These are phyloP conservation scores for Aspergillus caelatus DNA, from an alignment of 2,329 filamentous ascomycete species.

Conservation along the genomic window DNA sequence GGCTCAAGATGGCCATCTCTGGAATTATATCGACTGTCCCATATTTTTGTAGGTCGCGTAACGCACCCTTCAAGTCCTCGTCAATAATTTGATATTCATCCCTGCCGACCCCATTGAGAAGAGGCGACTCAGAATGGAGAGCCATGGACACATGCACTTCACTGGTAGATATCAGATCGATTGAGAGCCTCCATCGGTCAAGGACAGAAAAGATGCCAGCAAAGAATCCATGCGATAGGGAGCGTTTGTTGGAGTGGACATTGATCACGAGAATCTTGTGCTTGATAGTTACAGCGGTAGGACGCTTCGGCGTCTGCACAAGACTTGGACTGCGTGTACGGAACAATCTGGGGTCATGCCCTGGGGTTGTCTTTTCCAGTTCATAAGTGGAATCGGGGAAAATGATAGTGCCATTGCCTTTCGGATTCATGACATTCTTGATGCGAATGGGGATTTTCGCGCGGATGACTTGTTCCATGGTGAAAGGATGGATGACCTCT, in stretches of 20 bases:
- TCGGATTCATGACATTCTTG: conserved; percentile 71
- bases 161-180: conserved; percentile 93
- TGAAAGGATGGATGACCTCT: conserved; percentile 97
- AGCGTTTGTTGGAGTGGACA: conserved; percentile 95
- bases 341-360: conserved; percentile 61
- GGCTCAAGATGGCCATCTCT: conserved; percentile 91
- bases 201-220: conserved; percentile 91
- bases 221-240: conserved; percentile 93
- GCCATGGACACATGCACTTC: conserved; percentile 99
- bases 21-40: conserved; percentile 89
- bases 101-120: conserved; percentile 52
- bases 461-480: conserved; percentile 87
- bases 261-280: conserved; percentile 96
- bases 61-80: conserved; percentile 65
- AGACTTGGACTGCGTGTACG: conserved; percentile 51
- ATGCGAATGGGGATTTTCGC: conserved; percentile 69
- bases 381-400: conserved; percentile 71
- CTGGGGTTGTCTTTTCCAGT: conserved; percentile 51
- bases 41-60: conserved; percentile 73
- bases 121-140: conserved; percentile 74
- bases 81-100: conserved; percentile 59
- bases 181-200: conserved; percentile 81
- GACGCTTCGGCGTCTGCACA: conserved; percentile 67
- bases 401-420: conserved; percentile 64
- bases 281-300: conserved; percentile 94